phyloP scores from a whole-genome alignment of 2,329 filamentous ascomycete genomes.

The Penicillium vulpinum region DNA sequence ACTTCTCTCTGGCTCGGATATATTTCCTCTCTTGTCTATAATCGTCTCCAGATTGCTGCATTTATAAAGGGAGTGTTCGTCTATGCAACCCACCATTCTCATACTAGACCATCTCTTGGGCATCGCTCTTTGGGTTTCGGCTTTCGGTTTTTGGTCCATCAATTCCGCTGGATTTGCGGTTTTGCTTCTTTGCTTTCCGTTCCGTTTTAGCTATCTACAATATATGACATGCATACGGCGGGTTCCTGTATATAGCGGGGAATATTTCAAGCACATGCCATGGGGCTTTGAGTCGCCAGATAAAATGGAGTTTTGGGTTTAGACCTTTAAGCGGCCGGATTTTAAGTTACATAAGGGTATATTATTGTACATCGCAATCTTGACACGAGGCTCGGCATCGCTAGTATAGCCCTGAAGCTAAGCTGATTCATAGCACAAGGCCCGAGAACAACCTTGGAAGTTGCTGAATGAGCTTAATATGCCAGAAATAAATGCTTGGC shows the following conservation, averaged over 20 bases:
- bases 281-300: neutral
- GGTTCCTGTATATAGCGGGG: slow-evolving; percentile 4
- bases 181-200: neutral
- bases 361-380: neutral
- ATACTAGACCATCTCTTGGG: neutral
- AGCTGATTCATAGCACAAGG: neutral
- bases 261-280: neutral
- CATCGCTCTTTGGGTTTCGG: neutral
- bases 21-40: neutral
- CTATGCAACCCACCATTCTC: neutral
- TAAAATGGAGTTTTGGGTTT: neutral
- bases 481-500: neutral
- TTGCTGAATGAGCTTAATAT: neutral
- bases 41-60: neutral
- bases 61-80: neutral
- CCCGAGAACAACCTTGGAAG: too few relatives aligned
- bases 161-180: neutral
- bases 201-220: neutral
- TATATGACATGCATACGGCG: neutral
- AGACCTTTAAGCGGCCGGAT: neutral
- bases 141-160: neutral
- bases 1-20: neutral
- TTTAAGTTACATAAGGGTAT: slow-evolving; percentile 2
- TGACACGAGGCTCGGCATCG: slow-evolving; percentile 11
- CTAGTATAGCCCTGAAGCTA: slow-evolving; percentile 1